A percentile compares a stretch with the other conserved stretches of the same genome.
phyloP scores from a whole-genome alignment of 192 early-diverging fungal species.

The Entomortierella parvispora region DNA sequence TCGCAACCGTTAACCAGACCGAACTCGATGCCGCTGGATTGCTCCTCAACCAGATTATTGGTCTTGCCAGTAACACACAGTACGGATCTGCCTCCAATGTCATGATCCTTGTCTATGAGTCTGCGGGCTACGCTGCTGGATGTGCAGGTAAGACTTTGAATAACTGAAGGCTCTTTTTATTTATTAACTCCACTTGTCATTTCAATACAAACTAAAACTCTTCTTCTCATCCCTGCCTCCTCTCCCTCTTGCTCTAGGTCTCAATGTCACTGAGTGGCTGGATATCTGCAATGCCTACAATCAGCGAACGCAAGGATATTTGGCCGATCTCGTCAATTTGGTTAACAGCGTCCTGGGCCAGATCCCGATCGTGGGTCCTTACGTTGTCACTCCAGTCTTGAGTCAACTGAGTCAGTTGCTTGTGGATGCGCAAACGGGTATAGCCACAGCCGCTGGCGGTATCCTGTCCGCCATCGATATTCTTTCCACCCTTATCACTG shows the following conservation, averaged over 20 bases:
- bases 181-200: neutral
- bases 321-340: slow-evolving; percentile 8
- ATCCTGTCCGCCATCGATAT: neutral
- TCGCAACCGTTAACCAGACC: neutral
- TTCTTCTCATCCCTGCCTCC: too few relatives aligned
- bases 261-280: slow-evolving; percentile 1
- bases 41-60: neutral
- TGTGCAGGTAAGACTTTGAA: too few relatives aligned
- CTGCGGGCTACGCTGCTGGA: neutral
- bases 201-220: neutral
- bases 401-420: neutral
- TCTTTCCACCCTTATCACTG: neutral
- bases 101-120: neutral
- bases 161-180: neutral
- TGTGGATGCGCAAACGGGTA: slow-evolving; percentile 3
- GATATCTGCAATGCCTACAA: slow-evolving; percentile 6
- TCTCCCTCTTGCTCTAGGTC: neutral
- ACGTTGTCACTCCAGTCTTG: slow-evolving; percentile 1
- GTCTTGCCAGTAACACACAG: neutral
- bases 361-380: slow-evolving; percentile 1
- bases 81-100: slow-evolving; percentile 1
- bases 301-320: neutral
- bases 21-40: neutral
- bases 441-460: neutral
- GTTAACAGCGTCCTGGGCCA: neutral